These are phyloP conservation scores for Penicillium lagena DNA, from an alignment of 495 filamentous ascomycete species.

Conservation along the genomic window DNA sequence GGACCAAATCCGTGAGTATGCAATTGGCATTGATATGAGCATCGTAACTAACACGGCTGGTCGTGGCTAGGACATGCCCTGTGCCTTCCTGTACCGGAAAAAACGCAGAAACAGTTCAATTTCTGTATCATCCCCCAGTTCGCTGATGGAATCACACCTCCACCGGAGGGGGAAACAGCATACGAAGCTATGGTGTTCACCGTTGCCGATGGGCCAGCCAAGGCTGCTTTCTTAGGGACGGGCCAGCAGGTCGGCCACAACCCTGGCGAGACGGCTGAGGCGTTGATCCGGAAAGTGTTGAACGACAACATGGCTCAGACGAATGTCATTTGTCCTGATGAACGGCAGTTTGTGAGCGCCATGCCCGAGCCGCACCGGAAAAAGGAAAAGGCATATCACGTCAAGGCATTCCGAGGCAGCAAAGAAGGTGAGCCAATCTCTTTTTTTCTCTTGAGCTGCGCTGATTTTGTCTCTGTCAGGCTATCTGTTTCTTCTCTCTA, in stretches of 20 bases:
- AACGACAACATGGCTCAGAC: slow-evolving; percentile 52
- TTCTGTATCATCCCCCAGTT: slow-evolving; percentile 74
- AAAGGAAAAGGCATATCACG: slow-evolving; percentile 82
- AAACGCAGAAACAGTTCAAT: slow-evolving; percentile 79
- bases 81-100: slow-evolving; percentile 87
- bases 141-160: slow-evolving; percentile 48
- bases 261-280: slow-evolving; percentile 53
- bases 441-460: too few relatives aligned
- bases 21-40: background rate
- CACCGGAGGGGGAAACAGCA: slow-evolving; percentile 22
- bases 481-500: slow-evolving; percentile 81
- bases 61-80: slow-evolving; percentile 57
- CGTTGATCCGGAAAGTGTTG: slow-evolving; percentile 57
- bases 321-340: slow-evolving; percentile 60
- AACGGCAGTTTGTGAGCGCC: slow-evolving; percentile 70
- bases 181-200: slow-evolving; percentile 82
- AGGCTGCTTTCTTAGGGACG: slow-evolving; percentile 38
- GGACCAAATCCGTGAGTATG: slow-evolving; percentile 64
- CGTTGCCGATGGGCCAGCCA: slow-evolving; percentile 64
- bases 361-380: slow-evolving; percentile 79
- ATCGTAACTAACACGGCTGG: too few relatives aligned
- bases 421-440: slow-evolving; percentile 63
- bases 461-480: slow-evolving; percentile 34
- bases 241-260: slow-evolving; percentile 35
- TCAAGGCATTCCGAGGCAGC: slow-evolving; percentile 84